Percentiles rank a stretch among this genome's conserved stretches.
Evolutionary conservation across 345 rosid genomes (phyloP).

Genomic region (Gossypium anomalum): DNA sequence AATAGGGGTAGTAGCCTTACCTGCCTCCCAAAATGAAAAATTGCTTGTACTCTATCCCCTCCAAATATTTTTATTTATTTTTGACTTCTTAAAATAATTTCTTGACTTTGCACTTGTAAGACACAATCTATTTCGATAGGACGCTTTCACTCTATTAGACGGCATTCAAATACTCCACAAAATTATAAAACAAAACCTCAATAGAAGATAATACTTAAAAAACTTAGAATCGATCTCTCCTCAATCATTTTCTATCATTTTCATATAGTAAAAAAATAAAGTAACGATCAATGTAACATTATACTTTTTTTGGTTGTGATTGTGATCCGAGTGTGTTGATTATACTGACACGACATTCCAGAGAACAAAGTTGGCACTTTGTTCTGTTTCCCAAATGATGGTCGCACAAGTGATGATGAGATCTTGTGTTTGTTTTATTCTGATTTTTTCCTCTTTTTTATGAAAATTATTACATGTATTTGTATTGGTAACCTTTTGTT

Average conservation of each 20-base stretch:
- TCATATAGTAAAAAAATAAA: too few relatives aligned
- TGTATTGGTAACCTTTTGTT: background rate
- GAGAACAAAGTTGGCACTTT: constrained; percentile 3
- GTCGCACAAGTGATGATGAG: background rate
- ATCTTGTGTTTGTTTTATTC: constrained; percentile 11
- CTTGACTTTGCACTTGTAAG: rapidly evolving
- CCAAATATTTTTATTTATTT: too few relatives aligned
- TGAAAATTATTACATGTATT: background rate
- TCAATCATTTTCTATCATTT: too few relatives aligned
- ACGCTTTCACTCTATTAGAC: too few relatives aligned
- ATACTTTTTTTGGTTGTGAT: background rate
- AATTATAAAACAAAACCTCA: too few relatives aligned
- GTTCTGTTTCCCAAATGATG: background rate
- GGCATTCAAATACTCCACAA: too few relatives aligned
- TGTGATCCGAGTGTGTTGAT: background rate
- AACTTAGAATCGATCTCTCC: too few relatives aligned
- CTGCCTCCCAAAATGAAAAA: too few relatives aligned
- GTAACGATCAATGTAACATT: background rate
- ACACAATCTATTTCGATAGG: rapidly evolving
- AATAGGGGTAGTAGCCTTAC: too few relatives aligned
- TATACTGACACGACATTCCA: background rate
- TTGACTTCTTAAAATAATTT: too few relatives aligned
- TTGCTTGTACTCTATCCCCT: too few relatives aligned
- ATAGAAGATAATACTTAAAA: too few relatives aligned
- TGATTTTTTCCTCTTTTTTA: background rate